Evolutionary conservation across 192 early-diverging fungal species (phyloP), one percentile per base, ranked within the genome.

Genomic region (Entophlyctis luteolus): DNA sequence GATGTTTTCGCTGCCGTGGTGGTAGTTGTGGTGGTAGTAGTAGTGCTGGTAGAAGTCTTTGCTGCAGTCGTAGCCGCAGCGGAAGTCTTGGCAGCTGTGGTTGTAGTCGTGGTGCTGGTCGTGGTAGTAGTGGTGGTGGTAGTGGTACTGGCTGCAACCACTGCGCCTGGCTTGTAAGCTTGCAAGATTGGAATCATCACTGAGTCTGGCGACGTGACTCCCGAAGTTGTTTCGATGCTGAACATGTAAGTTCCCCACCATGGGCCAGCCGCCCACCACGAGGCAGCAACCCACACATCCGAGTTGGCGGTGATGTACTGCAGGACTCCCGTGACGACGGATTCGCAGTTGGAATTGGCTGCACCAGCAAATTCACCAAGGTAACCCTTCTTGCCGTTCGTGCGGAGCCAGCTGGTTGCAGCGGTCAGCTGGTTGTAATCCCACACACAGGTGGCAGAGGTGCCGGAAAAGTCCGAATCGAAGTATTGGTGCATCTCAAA

Each of bases 401-500:
- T 39, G 20, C 52, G 58, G n/a, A 45, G 42, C 74, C 73, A 76
- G 20, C 22, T 38, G 29, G 73, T 71, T 4, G 68, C 37, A 3
- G 20, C 25, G 22, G 6, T n/a, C 3, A 76, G 50, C n/a, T 29
- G 45, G 35, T 22, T 48, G 67, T 37, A 46, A 65, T 32, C 71
- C 27, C 47, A 16, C 60, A 50, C 55, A 34, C 67, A 71, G 50
- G 60, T 65, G n/a, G 39, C 8, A 42, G 8, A n/a, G 10, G 39
- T 42, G 39, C 39, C 39, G n/a, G 39, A 42, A 42, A 42, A 42
- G 39, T 42, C 39, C 23, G 27, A 27, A 63, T 75, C 73, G 33
- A 74, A 57, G 54, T 74, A 74, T 55, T 74, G 74, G 63, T 74
- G 74, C 5, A 62, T 42, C 31, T 74, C 73, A 28, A 27, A 75